These are phyloP conservation scores for Aspergillus aculeatus DNA, from an alignment of 2,329 filamentous ascomycete genomes.

Conservation along the genomic window DNA sequence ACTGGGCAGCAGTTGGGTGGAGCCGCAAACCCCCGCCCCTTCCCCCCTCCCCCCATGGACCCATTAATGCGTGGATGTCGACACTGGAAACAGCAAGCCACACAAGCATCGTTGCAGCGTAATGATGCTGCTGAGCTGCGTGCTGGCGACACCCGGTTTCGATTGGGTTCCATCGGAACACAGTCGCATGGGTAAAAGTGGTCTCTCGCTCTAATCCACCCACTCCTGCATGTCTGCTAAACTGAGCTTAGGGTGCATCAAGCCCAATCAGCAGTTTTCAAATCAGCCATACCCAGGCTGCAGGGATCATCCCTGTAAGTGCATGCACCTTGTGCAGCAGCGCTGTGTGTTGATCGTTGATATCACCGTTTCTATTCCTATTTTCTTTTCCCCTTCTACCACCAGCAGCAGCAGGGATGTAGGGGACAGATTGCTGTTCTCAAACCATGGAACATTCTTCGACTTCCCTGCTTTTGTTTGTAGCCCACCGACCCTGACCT, in stretches of 20 bases:
- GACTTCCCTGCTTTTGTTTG: not conserved
- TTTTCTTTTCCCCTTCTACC: not conserved
- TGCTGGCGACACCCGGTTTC: not conserved
- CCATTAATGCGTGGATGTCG: too few species aligned
- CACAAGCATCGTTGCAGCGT: not conserved
- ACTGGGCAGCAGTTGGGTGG: not conserved
- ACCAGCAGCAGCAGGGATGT: not conserved
- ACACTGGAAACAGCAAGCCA: not conserved
- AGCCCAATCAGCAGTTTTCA: not conserved
- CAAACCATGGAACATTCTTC: not conserved
- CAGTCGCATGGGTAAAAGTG: too few species aligned
- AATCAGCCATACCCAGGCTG: slow-evolving; percentile 1
- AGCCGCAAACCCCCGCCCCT: not conserved
- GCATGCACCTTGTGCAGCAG: slow-evolving; percentile 7
- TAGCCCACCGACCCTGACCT: not conserved
- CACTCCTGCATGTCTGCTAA: not conserved
- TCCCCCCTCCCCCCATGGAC: too few species aligned
- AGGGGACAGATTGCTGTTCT: not conserved
- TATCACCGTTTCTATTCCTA: slow-evolving; percentile 11
- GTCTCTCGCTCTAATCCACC: too few species aligned
- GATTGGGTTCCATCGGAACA: not conserved
- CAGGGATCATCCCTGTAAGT: slow-evolving; percentile 19
- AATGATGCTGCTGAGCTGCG: not conserved
- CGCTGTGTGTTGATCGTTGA: slow-evolving; percentile 14
- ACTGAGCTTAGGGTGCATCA: not conserved